Base-by-base conservation (phyloP, 805 yeast genomes). In the Tetrapisispora phaffii region DNA sequence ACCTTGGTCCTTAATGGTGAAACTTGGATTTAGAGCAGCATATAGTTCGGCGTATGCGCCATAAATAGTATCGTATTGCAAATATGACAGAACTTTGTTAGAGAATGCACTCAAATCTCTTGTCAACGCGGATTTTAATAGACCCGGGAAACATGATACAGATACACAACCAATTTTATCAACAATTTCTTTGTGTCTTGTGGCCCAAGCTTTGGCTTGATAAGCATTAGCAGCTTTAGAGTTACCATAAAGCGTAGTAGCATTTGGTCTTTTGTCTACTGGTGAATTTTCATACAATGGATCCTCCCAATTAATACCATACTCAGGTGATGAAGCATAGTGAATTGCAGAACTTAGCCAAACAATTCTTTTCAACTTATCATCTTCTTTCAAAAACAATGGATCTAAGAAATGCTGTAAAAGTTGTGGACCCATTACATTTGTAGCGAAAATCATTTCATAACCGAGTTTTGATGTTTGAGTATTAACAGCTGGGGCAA, bases 281-380 rank as follows among this genome's bases (percentile, higher is more conserved):
- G 56, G 50, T 2, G 45, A 50, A 15, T 49, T 56, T 44, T 53
- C 50, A 40, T 49, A 58, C 6, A 54, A 46, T 31, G 65, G 63
- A 52, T 58, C 54, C 21, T 58, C 57, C 58, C 58, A 52, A 37
- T 65, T 51, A 21, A 69, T 55, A 34, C 71, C 72, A 23, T 59
- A 60, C 2, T 53, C 47, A 15, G 39, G 22, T 17, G 63, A 63
- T 9, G 63, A 59, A 13, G 39, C 21, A 16, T 55, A 44, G 44
- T 66, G 70, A 13, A 65, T 66, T 21, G 55, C 50, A 1, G 72
- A 67, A 24, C 68, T 53, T 7, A 68, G 65, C 70, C 71, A 69
- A 15, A 69, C 70, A 39, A 69, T 56, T 53, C 72, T 58, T 35
- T 65, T 60, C 34, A 60, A 45, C 8, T 44, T 45, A 20, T 47